These are phyloP conservation scores for Trypanosoma melophagium DNA, from an alignment of 208 protist species.

Conservation along the genomic window DNA sequence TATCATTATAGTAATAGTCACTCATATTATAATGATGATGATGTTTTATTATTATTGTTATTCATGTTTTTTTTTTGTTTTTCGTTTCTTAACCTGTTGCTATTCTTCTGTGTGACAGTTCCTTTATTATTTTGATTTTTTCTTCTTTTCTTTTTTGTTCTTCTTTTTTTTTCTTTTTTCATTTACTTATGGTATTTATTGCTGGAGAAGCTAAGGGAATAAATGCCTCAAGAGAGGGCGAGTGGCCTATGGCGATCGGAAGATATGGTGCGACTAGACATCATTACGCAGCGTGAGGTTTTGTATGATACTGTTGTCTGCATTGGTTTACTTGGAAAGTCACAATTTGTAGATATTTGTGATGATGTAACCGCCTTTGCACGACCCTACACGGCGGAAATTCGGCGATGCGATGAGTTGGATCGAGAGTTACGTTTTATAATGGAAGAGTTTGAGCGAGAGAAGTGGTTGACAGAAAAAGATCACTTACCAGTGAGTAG, in stretches of 20 bases:
- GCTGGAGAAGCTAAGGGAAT: not conserved
- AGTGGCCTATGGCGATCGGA: constrained; percentile 83
- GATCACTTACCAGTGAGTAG: constrained; percentile 19
- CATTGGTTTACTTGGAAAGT: constrained; percentile 86
- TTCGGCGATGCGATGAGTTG: constrained; percentile 91
- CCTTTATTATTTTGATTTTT: not conserved
- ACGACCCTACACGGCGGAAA: constrained; percentile 89
- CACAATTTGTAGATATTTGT: constrained; percentile 92
- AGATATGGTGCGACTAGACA: constrained; percentile 91
- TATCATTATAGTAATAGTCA: too few species aligned
- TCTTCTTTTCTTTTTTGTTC: not conserved
- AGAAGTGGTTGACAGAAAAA: constrained; percentile 30
- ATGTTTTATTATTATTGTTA: too few species aligned
- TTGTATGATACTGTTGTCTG: constrained; percentile 88
- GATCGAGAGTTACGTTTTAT: constrained; percentile 84
- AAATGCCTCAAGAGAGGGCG: constrained; percentile 24
- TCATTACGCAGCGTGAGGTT: constrained; percentile 90
- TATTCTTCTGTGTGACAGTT: too few species aligned
- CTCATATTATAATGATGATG: too few species aligned
- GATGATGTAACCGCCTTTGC: constrained; percentile 73
- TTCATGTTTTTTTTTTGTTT: too few species aligned
- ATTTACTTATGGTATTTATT: not conserved
- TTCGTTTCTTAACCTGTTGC: too few species aligned
- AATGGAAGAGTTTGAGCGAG: constrained; percentile 58
- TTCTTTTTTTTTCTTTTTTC: constrained; percentile 23